Conservation (phyloP, 768 basidiomycete genomes). For the Russula dissimulans region DNA sequence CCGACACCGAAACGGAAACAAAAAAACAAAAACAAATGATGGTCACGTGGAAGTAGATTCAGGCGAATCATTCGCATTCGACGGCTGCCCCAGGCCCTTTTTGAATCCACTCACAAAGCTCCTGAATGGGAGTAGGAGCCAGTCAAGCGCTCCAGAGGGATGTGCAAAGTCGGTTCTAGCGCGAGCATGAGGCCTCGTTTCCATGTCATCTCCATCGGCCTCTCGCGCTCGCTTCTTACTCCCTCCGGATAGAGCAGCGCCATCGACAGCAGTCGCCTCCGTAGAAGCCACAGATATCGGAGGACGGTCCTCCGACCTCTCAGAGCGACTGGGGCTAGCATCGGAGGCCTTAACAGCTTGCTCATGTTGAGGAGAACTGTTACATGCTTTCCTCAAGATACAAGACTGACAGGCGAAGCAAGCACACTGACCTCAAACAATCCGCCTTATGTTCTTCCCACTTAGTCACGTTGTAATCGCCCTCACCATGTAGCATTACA, state of each 20-base stretch:
- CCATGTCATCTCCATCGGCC: conserved; percentile 27
- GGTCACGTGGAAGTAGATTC: conserved; percentile 9
- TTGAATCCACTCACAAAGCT: conserved; percentile 19
- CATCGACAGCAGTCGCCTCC: conserved; percentile 33
- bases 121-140: conserved; percentile 14
- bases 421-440: conserved; percentile 34
- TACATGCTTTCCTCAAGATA: not conserved
- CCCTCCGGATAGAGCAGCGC: conserved; percentile 21
- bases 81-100: conserved; percentile 3
- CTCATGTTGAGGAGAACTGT: not conserved
- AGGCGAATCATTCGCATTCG: not conserved
- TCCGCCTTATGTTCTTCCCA: conserved; percentile 56
- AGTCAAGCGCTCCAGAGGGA: conserved; percentile 25
- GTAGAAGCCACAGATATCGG: conserved; percentile 26
- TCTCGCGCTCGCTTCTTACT: conserved; percentile 45
- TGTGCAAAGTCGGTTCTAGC: conserved; percentile 40
- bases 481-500: conserved; percentile 38
- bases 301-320: conserved; percentile 16
- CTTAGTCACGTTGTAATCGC: conserved; percentile 49
- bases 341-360: not conserved
- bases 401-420: not conserved
- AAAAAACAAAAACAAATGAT: not conserved
- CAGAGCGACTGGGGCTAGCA: not conserved
- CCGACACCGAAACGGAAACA: conserved; percentile 4
- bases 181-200: conserved; percentile 42